Base-by-base conservation (phyloP, 106 monocot genomes). In the Dioscorea alata region DNA sequence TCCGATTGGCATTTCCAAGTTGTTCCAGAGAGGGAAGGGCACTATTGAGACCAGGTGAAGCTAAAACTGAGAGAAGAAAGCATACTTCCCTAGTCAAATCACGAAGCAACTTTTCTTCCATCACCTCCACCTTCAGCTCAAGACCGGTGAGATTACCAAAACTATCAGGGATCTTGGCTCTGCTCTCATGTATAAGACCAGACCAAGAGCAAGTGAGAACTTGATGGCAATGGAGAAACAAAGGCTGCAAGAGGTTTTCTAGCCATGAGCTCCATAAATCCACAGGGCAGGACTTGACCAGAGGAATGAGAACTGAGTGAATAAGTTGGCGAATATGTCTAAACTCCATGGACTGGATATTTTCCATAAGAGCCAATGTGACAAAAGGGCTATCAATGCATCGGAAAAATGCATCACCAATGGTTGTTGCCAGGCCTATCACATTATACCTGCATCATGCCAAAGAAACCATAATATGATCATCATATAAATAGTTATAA, bases 71-170 rank as follows among this genome's bases (percentile, higher is more conserved):
- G 34, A 97, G 82, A 72, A 97, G 76, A 24, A 66, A 71, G 66
- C 86, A 85, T 31, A 97, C 80, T 84, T 97, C 97, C 0, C 97
- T 76, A 57, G 97, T 97, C 64, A 92, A 83, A 68, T 77, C 89
- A 50, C 89, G 89, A 13, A 97, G 77, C 35, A 97, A 77, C 75
- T 92, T 89, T 60, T 97, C 97, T 87, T 97, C 97, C 83, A 97
- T 97, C 23, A 97, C 92, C 80, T 97, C 97, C 54, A 89, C 81
- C 52, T 87, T 92, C 31, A 97, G 81, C 13, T 92, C 97, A 72
- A 82, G 79, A 19, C 79, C 92, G 81, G 87, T 66, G 67, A 82
- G 83, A 77, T 81, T 75, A 59, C 84, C 80, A 78, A 97, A 85
- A 14, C 67, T 77, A 75, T 97, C 92, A 33, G 97, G 97, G 63